Conservation (phyloP, 495 filamentous ascomycete species). For the Immersiella caudata region DNA sequence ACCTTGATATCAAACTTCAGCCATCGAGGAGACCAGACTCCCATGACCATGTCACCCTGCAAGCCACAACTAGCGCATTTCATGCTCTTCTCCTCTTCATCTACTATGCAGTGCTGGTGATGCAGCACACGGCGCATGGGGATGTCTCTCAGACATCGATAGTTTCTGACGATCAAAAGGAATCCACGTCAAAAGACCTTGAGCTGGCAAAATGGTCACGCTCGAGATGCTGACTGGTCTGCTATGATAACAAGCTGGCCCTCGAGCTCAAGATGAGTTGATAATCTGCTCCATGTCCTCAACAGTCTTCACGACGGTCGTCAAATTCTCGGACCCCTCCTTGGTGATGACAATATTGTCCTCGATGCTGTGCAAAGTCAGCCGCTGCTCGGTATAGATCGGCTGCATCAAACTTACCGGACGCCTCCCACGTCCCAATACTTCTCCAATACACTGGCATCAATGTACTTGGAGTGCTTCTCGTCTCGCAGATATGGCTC, state of each 20-base stretch:
- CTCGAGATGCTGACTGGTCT: neutral
- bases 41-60: too few relatives aligned
- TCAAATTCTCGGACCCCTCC: slow-evolving; percentile 77
- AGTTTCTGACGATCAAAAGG: too few relatives aligned
- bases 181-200: neutral
- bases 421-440: slow-evolving; percentile 94
- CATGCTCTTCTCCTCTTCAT: too few relatives aligned
- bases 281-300: slow-evolving; percentile 70
- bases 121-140: too few relatives aligned
- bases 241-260: neutral
- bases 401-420: slow-evolving; percentile 42
- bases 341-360: slow-evolving; percentile 80
- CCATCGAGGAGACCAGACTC: too few relatives aligned
- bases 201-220: neutral
- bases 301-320: slow-evolving; percentile 71
- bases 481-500: slow-evolving; percentile 74
- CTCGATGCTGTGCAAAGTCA: slow-evolving; percentile 47
- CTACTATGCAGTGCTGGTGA: too few relatives aligned
- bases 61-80: too few relatives aligned
- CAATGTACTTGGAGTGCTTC: slow-evolving; percentile 71
- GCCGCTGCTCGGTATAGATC: slow-evolving; percentile 16
- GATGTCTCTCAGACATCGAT: too few relatives aligned
- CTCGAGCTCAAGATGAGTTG: slow-evolving; percentile 16
- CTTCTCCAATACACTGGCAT: slow-evolving; percentile 69
- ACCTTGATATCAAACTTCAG: too few relatives aligned